Conservation (phyloP, 345 rosid genomes). For the Physaria fendleri region DNA sequence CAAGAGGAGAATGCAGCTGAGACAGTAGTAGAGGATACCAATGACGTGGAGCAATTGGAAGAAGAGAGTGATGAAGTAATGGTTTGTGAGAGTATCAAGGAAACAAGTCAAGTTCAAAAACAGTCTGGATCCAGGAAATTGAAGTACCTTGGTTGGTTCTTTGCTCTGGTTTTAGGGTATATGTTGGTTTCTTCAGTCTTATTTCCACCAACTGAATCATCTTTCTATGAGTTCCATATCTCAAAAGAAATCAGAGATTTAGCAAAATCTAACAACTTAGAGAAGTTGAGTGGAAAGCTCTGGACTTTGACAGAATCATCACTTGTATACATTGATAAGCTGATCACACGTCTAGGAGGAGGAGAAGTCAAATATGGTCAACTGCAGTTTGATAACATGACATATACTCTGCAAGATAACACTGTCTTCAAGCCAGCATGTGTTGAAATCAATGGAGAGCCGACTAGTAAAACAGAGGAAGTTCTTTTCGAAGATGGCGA, state of each 20-base stretch:
- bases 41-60: conserved; percentile 7
- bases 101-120: conserved; percentile 28
- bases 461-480: too few species aligned
- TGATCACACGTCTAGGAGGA: conserved; percentile 28
- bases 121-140: conserved; percentile 30
- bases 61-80: conserved; percentile 26
- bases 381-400: conserved; percentile 49
- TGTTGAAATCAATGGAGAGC: conserved; percentile 19
- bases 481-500: too few species aligned
- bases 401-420: conserved; percentile 32
- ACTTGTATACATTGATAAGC: conserved; percentile 28
- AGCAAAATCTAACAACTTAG: conserved; percentile 28
- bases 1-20: conserved; percentile 34
- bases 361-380: conserved; percentile 16
- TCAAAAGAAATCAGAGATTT: conserved; percentile 39
- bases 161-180: conserved; percentile 29
- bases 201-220: conserved; percentile 28
- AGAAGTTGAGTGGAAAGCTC: conserved; percentile 30
- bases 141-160: conserved; percentile 40
- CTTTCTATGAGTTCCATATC: conserved; percentile 28
- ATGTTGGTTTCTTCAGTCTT: conserved; percentile 31
- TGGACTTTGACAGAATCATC: conserved; percentile 33
- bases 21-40: conserved; percentile 9
- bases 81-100: conserved; percentile 20
- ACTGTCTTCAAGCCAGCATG: conserved; percentile 20